Conservation (phyloP, 345 rosid genomes). For the Nasturtium officinale region DNA sequence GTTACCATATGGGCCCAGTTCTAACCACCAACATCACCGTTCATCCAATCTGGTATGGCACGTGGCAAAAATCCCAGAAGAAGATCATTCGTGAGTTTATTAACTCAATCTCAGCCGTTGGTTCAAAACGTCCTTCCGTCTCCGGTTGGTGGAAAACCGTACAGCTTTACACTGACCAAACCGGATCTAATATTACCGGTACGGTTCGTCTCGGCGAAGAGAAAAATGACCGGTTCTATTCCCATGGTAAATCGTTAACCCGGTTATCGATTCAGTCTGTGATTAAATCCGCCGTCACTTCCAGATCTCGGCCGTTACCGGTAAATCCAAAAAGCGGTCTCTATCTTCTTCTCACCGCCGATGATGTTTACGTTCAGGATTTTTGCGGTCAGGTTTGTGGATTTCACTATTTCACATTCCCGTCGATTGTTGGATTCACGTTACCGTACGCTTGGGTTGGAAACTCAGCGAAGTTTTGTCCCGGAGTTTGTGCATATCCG, state of each 20-base stretch:
- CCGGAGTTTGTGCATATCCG: constrained; percentile 94
- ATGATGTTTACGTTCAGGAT: constrained; percentile 95
- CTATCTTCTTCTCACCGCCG: constrained; percentile 77
- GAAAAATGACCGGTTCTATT: constrained; percentile 89
- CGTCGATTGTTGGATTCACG: constrained; percentile 91
- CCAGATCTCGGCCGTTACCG: constrained; percentile 70
- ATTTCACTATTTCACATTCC: constrained; percentile 95
- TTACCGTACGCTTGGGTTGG: constrained; percentile 98
- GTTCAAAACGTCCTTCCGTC: constrained; percentile 65
- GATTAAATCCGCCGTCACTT: constrained; percentile 73
- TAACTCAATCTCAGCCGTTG: constrained; percentile 66
- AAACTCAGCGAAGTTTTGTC: constrained; percentile 83
- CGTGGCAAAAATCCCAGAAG: constrained; percentile 73
- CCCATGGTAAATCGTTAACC: constrained; percentile 85
- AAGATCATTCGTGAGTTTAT: constrained; percentile 87
- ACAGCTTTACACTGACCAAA: constrained; percentile 84
- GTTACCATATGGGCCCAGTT: constrained; percentile 96
- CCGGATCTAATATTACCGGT: constrained; percentile 64
- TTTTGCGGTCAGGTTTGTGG: constrained; percentile 94
- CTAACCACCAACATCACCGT: constrained; percentile 84
- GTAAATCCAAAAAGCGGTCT: constrained; percentile 71
- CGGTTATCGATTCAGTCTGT: constrained; percentile 85
- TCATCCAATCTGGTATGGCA: constrained; percentile 94
- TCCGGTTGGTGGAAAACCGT: constrained; percentile 97
- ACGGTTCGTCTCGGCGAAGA: constrained; percentile 68